A percentile compares a stretch with the other conserved stretches of the same genome.
Conservation (phyloP, 2,329 filamentous ascomycete species). For the Trichoderma lentiforme region DNA sequence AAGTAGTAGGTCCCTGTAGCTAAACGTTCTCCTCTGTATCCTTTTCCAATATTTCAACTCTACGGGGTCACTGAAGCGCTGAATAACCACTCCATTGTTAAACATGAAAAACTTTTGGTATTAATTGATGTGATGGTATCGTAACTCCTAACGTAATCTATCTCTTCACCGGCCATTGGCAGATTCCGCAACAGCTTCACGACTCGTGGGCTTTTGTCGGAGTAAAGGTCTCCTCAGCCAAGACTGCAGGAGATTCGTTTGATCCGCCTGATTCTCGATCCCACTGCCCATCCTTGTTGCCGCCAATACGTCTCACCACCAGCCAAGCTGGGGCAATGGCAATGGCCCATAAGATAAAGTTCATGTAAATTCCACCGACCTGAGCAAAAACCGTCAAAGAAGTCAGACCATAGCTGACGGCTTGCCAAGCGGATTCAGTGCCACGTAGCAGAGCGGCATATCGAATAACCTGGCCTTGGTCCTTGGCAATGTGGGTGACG, state of each 20-base stretch:
- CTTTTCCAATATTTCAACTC: neutral
- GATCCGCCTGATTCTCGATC: conserved; percentile 8
- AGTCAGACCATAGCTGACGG: conserved; percentile 66
- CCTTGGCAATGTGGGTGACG: conserved; percentile 60
- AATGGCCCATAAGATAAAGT: conserved; percentile 65
- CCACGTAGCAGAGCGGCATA: conserved; percentile 66
- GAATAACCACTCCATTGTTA: neutral
- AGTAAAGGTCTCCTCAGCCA: neutral
- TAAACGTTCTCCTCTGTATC: neutral
- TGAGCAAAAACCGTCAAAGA: conserved; percentile 60
- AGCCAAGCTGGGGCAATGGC: conserved; percentile 65
- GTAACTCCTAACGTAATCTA: neutral
- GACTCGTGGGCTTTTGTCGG: neutral
- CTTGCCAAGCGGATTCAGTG: conserved; percentile 70
- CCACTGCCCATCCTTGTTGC: conserved; percentile 8
- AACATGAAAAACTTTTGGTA: neutral
- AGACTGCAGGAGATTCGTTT: neutral
- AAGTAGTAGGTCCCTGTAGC: neutral
- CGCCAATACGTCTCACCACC: conserved; percentile 50
- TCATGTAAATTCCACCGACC: conserved; percentile 66
- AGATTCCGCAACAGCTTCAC: neutral
- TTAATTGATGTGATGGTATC: neutral
- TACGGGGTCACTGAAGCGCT: neutral
- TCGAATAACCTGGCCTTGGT: conserved; percentile 62
- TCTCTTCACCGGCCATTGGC: neutral